Base-by-base conservation (phyloP, 208 protist genomes). In the Leishmania tarentolae region DNA sequence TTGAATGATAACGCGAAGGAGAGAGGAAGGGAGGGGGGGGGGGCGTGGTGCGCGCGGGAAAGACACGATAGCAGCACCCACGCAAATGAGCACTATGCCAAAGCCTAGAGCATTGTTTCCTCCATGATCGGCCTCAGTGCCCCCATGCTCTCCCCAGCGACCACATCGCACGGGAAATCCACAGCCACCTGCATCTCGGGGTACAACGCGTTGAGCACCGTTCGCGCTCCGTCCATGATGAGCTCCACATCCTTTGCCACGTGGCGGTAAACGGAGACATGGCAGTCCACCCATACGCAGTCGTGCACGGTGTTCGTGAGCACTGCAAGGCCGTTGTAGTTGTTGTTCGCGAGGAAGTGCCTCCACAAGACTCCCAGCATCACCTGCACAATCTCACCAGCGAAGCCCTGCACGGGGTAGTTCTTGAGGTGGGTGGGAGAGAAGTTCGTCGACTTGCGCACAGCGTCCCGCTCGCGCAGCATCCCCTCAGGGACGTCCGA, bases 271-370 rank as follows among this genome's bases (percentile, higher is more conserved):
- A 98, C 87, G 57, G 94, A 96, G 50, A 89, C 81, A 74, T 97
- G 94, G 79, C 89, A 92, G 85, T 98, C 96, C 57, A 98, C 92
- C 96, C 96, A 98, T 52, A 98, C 96, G 66, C 96, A 98, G 80
- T 98, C 96, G 84, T 98, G 96, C 61, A 98, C 96, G 9, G 96
- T 98, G 86, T 98, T 98, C 46, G 91, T 97, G 40, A 98, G 88
- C 50, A 97, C 87, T 40, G 96, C 94, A 1, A 97, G 86, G n/a
- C 93, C 95, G 76, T 90, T 90, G 89, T 98, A 98, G 83, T 98
- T 98, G 75, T 96, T 82, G 42, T 87, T 93, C 17, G 71, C 83
- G 37, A 96, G 56, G 70, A 98, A 98, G 78, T 96, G 90, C 50
- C 96, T 86, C 93, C 93, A 98, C 37, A 98, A 85, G n/a, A 92